Percentiles rank a stretch among this genome's conserved stretches.
phyloP scores from a whole-genome alignment of 768 basidiomycete genomes.

The Pisolithus marmoratus region DNA sequence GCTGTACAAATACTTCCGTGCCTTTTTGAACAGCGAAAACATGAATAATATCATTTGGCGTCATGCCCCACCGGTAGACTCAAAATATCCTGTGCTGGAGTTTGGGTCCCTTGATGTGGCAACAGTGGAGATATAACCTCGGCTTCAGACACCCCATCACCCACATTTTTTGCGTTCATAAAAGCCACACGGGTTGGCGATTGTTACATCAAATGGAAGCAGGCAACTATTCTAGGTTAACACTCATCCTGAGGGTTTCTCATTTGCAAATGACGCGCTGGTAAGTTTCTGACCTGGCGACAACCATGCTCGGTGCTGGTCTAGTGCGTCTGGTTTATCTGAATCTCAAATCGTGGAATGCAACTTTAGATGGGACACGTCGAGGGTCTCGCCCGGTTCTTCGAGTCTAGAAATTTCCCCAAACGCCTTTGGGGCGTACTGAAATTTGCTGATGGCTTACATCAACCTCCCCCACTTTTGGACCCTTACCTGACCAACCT shows the following conservation, averaged over 20 bases:
- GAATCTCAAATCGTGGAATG: neutral
- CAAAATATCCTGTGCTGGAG: no score
- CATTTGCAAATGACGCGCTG: neutral
- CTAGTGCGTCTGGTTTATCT: neutral
- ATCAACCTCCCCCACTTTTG: neutral
- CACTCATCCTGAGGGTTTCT: neutral
- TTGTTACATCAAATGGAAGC: neutral
- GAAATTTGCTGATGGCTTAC: neutral
- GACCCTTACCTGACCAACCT: no score
- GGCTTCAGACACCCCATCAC: neutral
- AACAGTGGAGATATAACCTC: neutral
- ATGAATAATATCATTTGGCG: no score
- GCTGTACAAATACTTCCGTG: slow-evolving; percentile 21
- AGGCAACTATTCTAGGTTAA: neutral
- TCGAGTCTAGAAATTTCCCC: neutral
- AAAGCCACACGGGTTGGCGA: neutral
- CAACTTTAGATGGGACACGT: neutral
- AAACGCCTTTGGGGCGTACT: neutral
- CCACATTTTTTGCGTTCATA: neutral
- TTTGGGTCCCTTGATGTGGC: neutral
- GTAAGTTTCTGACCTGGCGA: neutral
- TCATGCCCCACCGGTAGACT: neutral
- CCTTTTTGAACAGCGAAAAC: neutral
- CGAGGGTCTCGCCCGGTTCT: neutral
- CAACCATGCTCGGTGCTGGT: neutral